Base-by-base conservation (phyloP, 2,329 filamentous ascomycete genomes). In the Chaetomium strumarium region DNA sequence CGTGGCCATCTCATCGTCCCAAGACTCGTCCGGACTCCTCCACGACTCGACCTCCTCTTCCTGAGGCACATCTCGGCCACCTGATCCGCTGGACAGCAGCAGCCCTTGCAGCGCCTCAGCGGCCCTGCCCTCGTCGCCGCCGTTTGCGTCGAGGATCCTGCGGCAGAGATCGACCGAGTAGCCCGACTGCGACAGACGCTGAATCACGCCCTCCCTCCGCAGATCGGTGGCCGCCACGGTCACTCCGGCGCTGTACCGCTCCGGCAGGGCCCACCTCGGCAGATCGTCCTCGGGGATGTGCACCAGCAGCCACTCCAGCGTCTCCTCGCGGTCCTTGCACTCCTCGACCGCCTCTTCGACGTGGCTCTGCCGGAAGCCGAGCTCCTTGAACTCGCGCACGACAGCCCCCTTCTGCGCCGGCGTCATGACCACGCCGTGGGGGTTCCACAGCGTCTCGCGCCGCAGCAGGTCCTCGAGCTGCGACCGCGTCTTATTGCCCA, bases 281-380 rank as follows among this genome's bases (percentile, higher is more conserved):
- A 97, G 73, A 63, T 97, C 93, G 66, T 99, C 93, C 66, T 99
- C 93, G 1, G 93, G 93, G 2, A 99, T 90, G 69, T 99, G 92
- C 47, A 97, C 91, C 45, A 99, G 78, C 14, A 99, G 78, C 93
- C 93, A 99, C 67, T 97, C 92, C 2, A 99, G 77, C 14, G 90
- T 85, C 70, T 99, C 93, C 66, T 96, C 91, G 30, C 86, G 80
- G 66, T 96, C 90, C 68, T 92, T 95, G 72, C 91, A 96, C 63
- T 91, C 83, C 41, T 83, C 83, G 1, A 88, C 81, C 9, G 93
- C 92, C 70, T 99, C 93, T 64, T 95, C 84, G 38, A 91, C 81
- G 65, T 99, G 93, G 63, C 86, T 95, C 62, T 77, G 78, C n/a
- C 92, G 84, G 68, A 99, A 99, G 0, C 90, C 91, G 46, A 95